Evolutionary conservation across 2,329 filamentous ascomycete genomes (phyloP).

Genomic region (Neonectria neomacrospora): DNA sequence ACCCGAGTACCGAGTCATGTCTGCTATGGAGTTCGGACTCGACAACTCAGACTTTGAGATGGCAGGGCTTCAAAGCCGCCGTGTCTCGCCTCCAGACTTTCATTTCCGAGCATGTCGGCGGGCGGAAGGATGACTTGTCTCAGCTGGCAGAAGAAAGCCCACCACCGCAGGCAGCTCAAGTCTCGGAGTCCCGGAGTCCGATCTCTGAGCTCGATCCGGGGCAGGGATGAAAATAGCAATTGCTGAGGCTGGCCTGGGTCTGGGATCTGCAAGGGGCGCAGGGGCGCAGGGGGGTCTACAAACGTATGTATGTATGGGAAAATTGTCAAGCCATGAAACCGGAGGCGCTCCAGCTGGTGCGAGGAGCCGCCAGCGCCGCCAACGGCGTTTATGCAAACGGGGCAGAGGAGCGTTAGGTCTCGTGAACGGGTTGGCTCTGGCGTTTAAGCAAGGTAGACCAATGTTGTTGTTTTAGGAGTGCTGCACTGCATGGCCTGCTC

Average conservation of each 20-base stretch:
- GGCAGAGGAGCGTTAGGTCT: conserved; percentile 20
- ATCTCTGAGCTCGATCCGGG: background rate
- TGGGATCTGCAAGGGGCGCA: conserved; percentile 28
- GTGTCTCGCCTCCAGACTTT: background rate
- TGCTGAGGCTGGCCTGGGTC: background rate
- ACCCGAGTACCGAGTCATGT: background rate
- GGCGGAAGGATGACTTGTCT: conserved; percentile 1
- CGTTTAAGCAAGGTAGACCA: background rate
- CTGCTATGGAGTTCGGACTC: too few relatives aligned
- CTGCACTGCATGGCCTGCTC: background rate
- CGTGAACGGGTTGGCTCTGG: background rate
- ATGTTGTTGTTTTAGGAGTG: background rate
- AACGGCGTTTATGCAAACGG: conserved; percentile 16
- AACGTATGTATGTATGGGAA: background rate
- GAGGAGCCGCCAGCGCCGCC: conserved; percentile 16
- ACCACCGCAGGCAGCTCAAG: background rate
- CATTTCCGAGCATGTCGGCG: background rate
- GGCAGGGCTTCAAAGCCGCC: background rate
- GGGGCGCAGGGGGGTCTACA: too few relatives aligned
- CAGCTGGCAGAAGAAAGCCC: background rate
- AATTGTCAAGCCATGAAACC: conserved; percentile 36
- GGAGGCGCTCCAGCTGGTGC: conserved; percentile 33
- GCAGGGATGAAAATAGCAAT: conserved; percentile 31
- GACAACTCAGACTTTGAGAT: too few relatives aligned
- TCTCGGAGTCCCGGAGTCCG: background rate